Conservation (phyloP, 345 rosid genomes). For the Salix udensis region DNA sequence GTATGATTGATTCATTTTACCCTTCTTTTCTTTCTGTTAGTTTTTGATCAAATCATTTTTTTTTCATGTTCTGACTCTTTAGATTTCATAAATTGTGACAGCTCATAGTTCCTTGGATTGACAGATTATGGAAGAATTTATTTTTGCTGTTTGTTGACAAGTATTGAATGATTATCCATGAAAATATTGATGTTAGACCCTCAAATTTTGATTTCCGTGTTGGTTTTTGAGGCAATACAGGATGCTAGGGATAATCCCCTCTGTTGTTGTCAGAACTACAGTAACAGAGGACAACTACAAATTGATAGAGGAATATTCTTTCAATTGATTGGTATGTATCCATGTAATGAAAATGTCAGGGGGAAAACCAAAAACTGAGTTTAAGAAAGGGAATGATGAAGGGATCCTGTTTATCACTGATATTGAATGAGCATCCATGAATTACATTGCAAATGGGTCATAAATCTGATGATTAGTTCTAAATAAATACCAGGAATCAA, state of each 20-base stretch:
- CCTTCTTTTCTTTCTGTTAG: too few relatives aligned
- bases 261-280: neutral
- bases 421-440: neutral
- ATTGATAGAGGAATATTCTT: too few relatives aligned
- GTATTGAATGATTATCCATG: neutral
- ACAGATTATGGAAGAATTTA: neutral
- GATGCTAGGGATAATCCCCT: neutral
- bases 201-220: neutral
- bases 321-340: neutral
- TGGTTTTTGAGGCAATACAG: neutral
- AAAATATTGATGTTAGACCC: neutral
- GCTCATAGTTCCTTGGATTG: neutral
- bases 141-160: neutral
- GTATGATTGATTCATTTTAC: constrained; percentile 20
- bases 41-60: neutral
- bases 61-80: neutral
- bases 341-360: neutral
- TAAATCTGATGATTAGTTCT: too few relatives aligned
- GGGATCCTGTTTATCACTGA: too few relatives aligned
- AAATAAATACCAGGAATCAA: too few relatives aligned
- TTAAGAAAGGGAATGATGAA: neutral
- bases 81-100: neutral
- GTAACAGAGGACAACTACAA: neutral
- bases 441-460: neutral
- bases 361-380: neutral